A percentile compares a stretch with the other conserved stretches of the same genome.
Conservation (phyloP, 1,139 yeast genomes). For the Wickerhamiella infanticola region DNA sequence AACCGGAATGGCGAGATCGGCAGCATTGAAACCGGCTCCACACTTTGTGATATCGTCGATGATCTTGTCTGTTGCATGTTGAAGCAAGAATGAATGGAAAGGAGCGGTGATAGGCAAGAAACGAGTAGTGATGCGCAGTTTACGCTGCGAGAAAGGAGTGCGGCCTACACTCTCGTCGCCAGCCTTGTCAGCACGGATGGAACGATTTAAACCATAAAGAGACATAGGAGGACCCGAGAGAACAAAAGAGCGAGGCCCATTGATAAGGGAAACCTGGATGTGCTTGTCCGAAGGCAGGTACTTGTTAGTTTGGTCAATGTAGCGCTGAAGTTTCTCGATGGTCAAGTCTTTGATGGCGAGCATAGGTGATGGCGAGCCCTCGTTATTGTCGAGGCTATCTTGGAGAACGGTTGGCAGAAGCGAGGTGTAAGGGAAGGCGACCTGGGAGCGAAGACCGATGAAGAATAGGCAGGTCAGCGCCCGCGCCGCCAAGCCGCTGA, state of each 20-base stretch:
- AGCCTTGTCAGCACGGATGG: conserved; percentile 88
- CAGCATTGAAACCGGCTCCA: conserved; percentile 39
- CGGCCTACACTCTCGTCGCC: conserved; percentile 93
- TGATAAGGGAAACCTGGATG: conserved; percentile 75
- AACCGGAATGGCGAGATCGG: conserved; percentile 64
- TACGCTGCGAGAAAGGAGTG: conserved; percentile 84
- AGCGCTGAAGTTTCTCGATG: conserved; percentile 58
- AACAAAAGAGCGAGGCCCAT: conserved; percentile 92
- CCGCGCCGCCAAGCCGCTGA: conserved; percentile 53
- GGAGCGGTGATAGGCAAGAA: conserved; percentile 94
- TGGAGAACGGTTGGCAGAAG: conserved; percentile 87
- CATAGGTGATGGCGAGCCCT: conserved; percentile 97
- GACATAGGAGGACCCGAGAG: conserved; percentile 98
- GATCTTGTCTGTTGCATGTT: conserved; percentile 53
- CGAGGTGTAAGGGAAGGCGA: conserved; percentile 83
- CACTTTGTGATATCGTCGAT: conserved; percentile 46
- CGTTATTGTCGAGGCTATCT: conserved; percentile 86
- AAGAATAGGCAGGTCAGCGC: conserved; percentile 77
- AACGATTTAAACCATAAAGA: conserved; percentile 85
- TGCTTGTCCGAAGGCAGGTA: conserved; percentile 89
- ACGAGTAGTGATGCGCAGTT: conserved; percentile 80
- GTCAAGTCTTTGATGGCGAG: conserved; percentile 81
- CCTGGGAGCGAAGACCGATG: conserved; percentile 85
- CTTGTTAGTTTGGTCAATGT: conserved; percentile 73
- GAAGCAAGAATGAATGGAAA: conserved; percentile 81